These are phyloP conservation scores for Coemansia sp. DNA, from an alignment of 192 early-diverging fungal genomes.

Conservation along the genomic window DNA sequence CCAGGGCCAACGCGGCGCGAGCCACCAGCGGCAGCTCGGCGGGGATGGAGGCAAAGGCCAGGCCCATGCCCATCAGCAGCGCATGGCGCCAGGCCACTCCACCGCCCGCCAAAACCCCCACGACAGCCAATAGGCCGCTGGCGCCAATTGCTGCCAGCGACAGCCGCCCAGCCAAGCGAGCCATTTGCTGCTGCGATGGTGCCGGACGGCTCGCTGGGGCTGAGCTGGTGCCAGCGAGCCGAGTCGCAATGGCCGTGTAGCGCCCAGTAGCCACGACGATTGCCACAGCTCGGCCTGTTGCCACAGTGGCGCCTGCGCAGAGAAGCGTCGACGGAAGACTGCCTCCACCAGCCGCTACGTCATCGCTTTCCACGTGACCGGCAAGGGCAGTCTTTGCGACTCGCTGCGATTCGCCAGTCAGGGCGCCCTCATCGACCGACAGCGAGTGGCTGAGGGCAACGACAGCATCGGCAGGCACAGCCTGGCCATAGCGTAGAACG, in stretches of 20 bases:
- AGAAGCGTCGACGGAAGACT: slow-evolving; percentile 12
- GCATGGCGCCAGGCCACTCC: slow-evolving; percentile 33
- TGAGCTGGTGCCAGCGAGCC: slow-evolving; percentile 6
- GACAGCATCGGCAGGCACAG: slow-evolving; percentile 86
- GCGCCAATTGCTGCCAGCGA: slow-evolving; percentile 13
- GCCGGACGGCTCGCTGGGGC: slow-evolving; percentile 11
- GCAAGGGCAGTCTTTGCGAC: slow-evolving; percentile 18
- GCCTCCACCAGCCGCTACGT: background rate
- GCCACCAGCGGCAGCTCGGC: slow-evolving; percentile 51
- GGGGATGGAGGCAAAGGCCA: slow-evolving; percentile 52
- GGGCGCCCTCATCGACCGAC: slow-evolving; percentile 81
- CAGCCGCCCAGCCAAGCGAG: slow-evolving; percentile 15
- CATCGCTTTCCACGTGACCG: background rate
- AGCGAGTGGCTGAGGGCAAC: slow-evolving; percentile 65
- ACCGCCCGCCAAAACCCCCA: slow-evolving; percentile 14
- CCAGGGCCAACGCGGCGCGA: slow-evolving; percentile 37
- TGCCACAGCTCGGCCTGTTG: slow-evolving; percentile 25
- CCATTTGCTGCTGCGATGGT: slow-evolving; percentile 25
- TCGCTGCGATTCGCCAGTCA: slow-evolving; percentile 81
- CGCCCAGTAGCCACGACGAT: slow-evolving; percentile 35
- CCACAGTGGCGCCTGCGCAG: slow-evolving; percentile 38
- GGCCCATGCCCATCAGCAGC: slow-evolving; percentile 33
- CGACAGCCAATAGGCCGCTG: slow-evolving; percentile 13
- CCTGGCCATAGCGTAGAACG: slow-evolving; percentile 80
- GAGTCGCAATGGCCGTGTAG: slow-evolving; percentile 25